Evolutionary conservation across 805 yeast species (phyloP), one percentile per base, ranked within the genome.

Genomic region (Metschnikowia proteae): DNA sequence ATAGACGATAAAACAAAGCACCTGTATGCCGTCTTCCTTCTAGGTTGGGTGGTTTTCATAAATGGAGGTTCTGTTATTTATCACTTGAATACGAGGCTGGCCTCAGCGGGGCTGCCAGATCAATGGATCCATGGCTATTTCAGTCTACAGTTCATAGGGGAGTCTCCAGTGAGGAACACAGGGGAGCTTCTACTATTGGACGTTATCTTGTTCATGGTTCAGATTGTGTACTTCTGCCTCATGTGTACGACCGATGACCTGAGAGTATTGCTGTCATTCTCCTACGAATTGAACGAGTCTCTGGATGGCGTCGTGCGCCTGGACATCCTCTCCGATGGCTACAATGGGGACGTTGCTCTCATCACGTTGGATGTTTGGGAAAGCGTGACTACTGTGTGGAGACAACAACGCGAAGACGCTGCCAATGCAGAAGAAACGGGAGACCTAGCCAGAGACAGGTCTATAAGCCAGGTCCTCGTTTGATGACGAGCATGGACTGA

Each of bases 71-170:
- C 67, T 41, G 23, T 66, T 2, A 5, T 62, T 3, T 46, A 47
- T 8, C 77, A 71, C 54, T 60, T 61, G 39, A 70, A 72, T 4
- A 56, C 54, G 2, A 61, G 62, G 42, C 52, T 23, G 11, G 41
- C 50, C 5, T 45, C 59, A 25, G 46, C 45, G 9, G 48, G 55
- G 8, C n/a, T n/a, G 17, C 30, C 53, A 3, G 64, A 60, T 28
- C 51, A 53, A 4, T 57, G 51, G 40, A 55, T 69, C 10, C 62
- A 69, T 49, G 76, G 76, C 1, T 64, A 72, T 3, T 27, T 65
- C 34, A 56, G 70, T 5, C 49, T 71, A 8, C 72, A 69, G 48
- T 73, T 71, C 48, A 65, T 73, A 11, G 76, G 76, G 0, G 76
- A 73, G 51, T 49, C 67, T 42, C 46, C 63, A 5, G 69, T 74